phyloP scores from a whole-genome alignment of 2,329 filamentous ascomycete species.

The Cladophialophora psammophila region DNA sequence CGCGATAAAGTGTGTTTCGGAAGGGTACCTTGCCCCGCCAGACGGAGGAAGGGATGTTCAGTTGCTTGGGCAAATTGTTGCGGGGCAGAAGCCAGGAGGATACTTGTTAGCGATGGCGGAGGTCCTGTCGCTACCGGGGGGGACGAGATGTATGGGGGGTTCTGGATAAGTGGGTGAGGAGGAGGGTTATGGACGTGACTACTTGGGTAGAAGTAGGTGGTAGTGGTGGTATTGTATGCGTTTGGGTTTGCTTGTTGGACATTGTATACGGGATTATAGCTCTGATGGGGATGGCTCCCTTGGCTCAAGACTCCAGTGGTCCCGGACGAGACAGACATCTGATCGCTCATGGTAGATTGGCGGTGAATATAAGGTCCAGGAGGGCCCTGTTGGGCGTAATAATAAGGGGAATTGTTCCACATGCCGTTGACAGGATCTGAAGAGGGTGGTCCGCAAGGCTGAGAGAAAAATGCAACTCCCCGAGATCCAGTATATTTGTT shows the following conservation, averaged over 20 bases:
- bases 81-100: conserved; percentile 32
- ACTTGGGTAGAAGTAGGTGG: conserved; percentile 19
- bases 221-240: not conserved
- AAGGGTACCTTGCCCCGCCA: conserved; percentile 69
- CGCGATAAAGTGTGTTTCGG: conserved; percentile 63
- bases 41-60: conserved; percentile 70
- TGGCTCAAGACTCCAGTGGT: conserved; percentile 17
- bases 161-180: conserved; percentile 5
- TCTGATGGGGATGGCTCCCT: conserved; percentile 4
- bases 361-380: conserved; percentile 10
- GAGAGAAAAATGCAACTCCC: not conserved
- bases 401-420: conserved; percentile 12
- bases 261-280: not conserved
- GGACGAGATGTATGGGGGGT: conserved; percentile 15
- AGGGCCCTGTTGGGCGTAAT: conserved; percentile 11
- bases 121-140: not conserved
- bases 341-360: conserved; percentile 15
- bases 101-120: conserved; percentile 29
- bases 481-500: not conserved
- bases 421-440: not conserved
- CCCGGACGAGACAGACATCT: conserved; percentile 17
- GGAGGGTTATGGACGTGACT: conserved; percentile 20
- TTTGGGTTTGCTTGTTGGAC: not conserved
- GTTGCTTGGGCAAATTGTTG: conserved; percentile 54
- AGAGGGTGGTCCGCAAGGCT: not conserved